Evolutionary conservation across 1,284 basidiomycete genomes (phyloP).

Genomic region (Ceratobasidium sp.): DNA sequence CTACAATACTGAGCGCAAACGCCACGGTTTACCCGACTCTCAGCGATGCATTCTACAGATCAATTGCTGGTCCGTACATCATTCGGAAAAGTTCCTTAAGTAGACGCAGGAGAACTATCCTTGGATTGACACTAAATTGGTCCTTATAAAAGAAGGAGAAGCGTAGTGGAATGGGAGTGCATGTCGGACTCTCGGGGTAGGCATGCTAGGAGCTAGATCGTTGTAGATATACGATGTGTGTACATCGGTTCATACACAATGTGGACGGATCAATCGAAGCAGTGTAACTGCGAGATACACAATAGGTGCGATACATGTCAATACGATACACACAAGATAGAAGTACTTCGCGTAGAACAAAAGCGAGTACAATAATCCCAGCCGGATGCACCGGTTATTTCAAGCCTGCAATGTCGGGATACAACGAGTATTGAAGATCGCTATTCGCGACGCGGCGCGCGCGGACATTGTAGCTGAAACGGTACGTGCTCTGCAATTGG

Average conservation of each 20-base stretch:
- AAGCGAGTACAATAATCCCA: slow-evolving; percentile 31
- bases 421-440: slow-evolving; percentile 56
- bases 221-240: too few relatives aligned
- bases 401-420: slow-evolving; percentile 59
- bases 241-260: too few relatives aligned
- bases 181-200: too few relatives aligned
- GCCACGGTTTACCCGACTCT: background rate
- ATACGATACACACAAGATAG: too few relatives aligned
- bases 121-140: slow-evolving; percentile 51
- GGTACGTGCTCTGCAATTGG: background rate
- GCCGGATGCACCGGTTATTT: slow-evolving; percentile 51
- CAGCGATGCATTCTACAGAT: slow-evolving; percentile 54
- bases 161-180: too few relatives aligned
- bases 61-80: slow-evolving; percentile 62
- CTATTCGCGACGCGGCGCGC: slow-evolving; percentile 55
- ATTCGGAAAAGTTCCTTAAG: slow-evolving; percentile 55
- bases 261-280: too few relatives aligned
- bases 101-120: slow-evolving; percentile 54
- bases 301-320: too few relatives aligned
- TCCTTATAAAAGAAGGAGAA: slow-evolving; percentile 24
- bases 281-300: too few relatives aligned
- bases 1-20: background rate
- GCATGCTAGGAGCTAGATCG: too few relatives aligned
- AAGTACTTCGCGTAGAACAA: too few relatives aligned
- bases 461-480: slow-evolving; percentile 51